Base-by-base conservation (phyloP, 306 rosid genomes). In the Trifolium fragiferum region DNA sequence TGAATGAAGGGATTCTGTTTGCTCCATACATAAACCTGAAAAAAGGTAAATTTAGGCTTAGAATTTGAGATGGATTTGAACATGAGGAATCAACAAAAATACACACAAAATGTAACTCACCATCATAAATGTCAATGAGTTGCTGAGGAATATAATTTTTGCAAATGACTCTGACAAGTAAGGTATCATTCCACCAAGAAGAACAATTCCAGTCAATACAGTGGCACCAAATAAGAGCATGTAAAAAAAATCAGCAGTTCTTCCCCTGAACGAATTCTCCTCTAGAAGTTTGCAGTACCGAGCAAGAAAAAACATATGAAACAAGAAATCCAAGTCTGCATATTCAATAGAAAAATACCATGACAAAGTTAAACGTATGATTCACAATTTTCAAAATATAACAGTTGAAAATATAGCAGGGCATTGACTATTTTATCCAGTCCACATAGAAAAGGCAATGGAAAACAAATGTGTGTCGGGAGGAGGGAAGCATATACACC, bases 251-350 rank as follows among this genome's bases (percentile, higher is more conserved):
- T 94, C 98, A 7, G 95, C 96, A 16, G 98, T 92, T 79, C 93
- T 87, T 51, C 97, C 98, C 85, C 97, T 85, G 88, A 94, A 94
- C 5, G 98, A 94, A 86, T 94, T 94, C 91, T 92, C 98, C 78
- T 94, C 98, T 11, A 94, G 90, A 78, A 94, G 98, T 86, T 94
- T 90, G 89, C 97, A 94, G 89, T 91, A 94, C 66, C 98, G 98
- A 15, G 97, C 97, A 74, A 91, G 97, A 66, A 94, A 94, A 84
- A 94, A 94, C 98, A 94, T 94, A 76, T 94, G 97, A 86, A 94
- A 94, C 96, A 94, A 78, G 81, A 94, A 94, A 79, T 94, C 98
- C 92, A 94, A 85, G 75, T 94, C 98, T 94, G 92, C 73, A 73
- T 78, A 63, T 73, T 75, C 47, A 76, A 77, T 63, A 46, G 76